A percentile compares a stretch with the other conserved stretches of the same genome.
These are phyloP conservation scores for Suhomyces panamericanus DNA, from an alignment of 1,139 yeast species.

Conservation along the genomic window DNA sequence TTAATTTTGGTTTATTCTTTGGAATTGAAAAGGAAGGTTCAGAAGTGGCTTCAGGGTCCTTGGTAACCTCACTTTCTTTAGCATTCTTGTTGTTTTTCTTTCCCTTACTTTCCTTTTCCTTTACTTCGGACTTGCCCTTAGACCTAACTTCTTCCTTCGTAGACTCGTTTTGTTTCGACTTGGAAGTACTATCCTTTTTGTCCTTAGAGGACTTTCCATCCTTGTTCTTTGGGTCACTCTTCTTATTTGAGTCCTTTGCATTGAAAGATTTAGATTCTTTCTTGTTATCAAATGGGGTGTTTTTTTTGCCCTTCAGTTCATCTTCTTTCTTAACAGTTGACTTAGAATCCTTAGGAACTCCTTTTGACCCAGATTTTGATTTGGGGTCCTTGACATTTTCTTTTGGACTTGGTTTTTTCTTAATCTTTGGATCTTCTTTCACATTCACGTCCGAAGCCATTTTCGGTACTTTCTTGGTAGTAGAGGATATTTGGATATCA, in stretches of 20 bases:
- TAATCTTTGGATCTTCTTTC: neutral
- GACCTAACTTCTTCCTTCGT: too few relatives aligned
- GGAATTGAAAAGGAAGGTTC: neutral
- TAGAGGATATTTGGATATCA: neutral
- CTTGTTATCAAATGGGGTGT: neutral
- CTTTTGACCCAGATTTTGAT: neutral
- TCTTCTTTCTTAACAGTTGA: too few relatives aligned
- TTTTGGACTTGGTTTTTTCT: neutral
- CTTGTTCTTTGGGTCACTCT: neutral
- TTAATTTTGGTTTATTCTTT: constrained; percentile 20
- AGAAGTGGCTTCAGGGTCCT: neutral
- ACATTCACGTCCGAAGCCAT: neutral
- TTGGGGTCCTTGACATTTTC: neutral
- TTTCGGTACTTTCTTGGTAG: neutral
- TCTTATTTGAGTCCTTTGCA: neutral
- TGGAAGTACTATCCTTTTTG: neutral
- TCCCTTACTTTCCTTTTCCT: neutral
- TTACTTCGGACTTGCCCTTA: neutral
- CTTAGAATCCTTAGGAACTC: neutral
- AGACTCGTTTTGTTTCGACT: neutral
- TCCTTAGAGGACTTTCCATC: neutral
- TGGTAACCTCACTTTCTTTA: neutral
- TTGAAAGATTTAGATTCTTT: neutral
- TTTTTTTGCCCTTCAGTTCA: neutral
- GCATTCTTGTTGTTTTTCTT: too few relatives aligned